phyloP scores from a whole-genome alignment of 2,329 filamentous ascomycete species.

The Colletotrichum lentis region DNA sequence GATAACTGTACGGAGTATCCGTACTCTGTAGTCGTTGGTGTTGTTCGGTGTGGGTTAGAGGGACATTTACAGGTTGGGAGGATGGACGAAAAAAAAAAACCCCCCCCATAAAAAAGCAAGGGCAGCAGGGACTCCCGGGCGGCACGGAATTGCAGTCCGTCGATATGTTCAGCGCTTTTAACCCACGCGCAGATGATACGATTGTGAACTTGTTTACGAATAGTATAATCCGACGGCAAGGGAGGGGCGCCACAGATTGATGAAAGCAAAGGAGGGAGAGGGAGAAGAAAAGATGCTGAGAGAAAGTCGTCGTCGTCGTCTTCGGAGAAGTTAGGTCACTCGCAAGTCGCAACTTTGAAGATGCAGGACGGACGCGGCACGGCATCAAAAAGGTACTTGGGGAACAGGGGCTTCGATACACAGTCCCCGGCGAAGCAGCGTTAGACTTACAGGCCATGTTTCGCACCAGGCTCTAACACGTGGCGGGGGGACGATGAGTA shows the following conservation, averaged over 20 bases:
- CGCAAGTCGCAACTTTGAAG: constrained; percentile 3
- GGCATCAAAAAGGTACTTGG: constrained; percentile 1
- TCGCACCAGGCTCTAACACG: constrained; percentile 18
- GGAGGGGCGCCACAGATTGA: neutral
- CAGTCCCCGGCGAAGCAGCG: neutral
- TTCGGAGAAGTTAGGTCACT: constrained; percentile 3
- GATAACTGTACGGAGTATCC: too few relatives aligned
- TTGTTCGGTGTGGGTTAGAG: neutral
- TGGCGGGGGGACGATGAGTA: constrained; percentile 24
- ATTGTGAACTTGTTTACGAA: neutral
- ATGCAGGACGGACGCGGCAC: constrained; percentile 12
- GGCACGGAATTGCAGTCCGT: constrained; percentile 4
- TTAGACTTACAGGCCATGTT: neutral
- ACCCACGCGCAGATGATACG: neutral
- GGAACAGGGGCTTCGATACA: constrained; percentile 12
- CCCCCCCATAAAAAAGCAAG: neutral
- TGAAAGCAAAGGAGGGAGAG: neutral
- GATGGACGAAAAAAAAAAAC: neutral
- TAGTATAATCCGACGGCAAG: neutral
- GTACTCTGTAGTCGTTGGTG: neutral
- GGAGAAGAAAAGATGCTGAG: constrained; percentile 1
- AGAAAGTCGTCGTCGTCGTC: constrained; percentile 24
- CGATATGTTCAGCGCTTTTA: neutral
- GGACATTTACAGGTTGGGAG: neutral
- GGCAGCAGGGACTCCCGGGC: constrained; percentile 5